A percentile compares a stretch with the other conserved stretches of the same genome.
phyloP scores from a whole-genome alignment of 768 basidiomycete species.

The Leccinum obscurum region DNA sequence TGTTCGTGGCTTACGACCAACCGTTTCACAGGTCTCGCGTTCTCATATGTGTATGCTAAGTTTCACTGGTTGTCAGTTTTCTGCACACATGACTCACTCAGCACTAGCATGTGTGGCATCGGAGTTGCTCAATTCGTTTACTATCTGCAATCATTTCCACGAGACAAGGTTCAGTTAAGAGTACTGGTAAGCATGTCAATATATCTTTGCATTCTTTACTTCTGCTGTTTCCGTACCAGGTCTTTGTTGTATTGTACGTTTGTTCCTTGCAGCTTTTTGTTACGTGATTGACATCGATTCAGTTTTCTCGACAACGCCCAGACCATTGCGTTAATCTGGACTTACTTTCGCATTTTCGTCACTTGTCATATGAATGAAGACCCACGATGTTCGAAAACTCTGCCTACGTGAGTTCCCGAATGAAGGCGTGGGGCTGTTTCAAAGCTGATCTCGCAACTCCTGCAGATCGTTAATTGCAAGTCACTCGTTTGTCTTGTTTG shows the following conservation, averaged over 20 bases:
- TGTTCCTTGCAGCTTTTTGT: no score
- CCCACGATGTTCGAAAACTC: neutral
- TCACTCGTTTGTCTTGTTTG: neutral
- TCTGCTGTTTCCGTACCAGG: conserved; percentile 1
- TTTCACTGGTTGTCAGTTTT: neutral
- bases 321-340: neutral
- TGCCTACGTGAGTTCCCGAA: conserved; percentile 12
- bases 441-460: neutral
- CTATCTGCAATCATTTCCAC: conserved; percentile 20
- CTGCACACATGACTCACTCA: neutral
- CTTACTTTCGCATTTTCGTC: conserved; percentile 7
- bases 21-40: conserved; percentile 16
- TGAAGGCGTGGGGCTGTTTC: neutral
- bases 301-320: conserved; percentile 13
- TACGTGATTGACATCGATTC: neutral
- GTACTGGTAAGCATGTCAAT: conserved; percentile 9
- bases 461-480: conserved; percentile 8
- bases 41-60: conserved; percentile 15
- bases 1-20: neutral
- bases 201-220: neutral
- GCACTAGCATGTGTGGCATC: neutral
- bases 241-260: conserved; percentile 13
- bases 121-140: neutral
- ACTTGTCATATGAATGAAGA: conserved; percentile 6
- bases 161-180: conserved; percentile 13